Conservation (phyloP, 148 eudicot genomes). For the Camellia lanceoleosa region DNA sequence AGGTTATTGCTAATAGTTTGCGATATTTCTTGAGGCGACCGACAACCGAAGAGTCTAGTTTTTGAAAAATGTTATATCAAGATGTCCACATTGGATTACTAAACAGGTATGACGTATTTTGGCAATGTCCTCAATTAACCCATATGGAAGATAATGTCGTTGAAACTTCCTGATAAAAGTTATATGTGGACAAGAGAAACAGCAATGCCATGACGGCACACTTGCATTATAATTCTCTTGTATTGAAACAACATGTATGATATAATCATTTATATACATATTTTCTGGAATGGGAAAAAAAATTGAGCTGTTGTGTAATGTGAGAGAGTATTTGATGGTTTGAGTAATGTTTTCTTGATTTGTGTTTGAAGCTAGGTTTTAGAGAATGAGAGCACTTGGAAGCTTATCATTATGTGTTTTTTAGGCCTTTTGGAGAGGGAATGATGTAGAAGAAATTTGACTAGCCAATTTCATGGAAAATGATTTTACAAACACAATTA, state of each 20-base stretch:
- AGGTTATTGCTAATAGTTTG: constrained; percentile 83
- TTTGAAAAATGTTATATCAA: constrained; percentile 22
- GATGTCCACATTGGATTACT: background rate
- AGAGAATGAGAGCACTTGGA: too few species aligned
- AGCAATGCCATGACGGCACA: background rate
- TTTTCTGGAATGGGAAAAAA: background rate
- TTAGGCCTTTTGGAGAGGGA: too few species aligned
- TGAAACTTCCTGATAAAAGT: background rate
- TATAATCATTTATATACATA: too few species aligned
- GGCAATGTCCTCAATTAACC: background rate
- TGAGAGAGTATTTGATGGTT: background rate
- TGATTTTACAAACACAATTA: too few species aligned
- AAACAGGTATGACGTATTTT: background rate
- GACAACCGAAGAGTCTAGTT: constrained; percentile 80
- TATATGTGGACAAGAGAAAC: background rate
- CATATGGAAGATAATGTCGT: background rate
- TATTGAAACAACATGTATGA: background rate
- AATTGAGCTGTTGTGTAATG: background rate
- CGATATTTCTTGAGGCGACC: constrained; percentile 84
- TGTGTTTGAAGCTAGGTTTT: too few species aligned
- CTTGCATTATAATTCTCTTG: too few species aligned
- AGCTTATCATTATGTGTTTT: too few species aligned
- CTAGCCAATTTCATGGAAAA: too few species aligned
- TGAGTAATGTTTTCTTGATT: too few species aligned
- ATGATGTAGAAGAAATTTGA: too few species aligned